Conservation (phyloP, 208 protist genomes). For the Lotmaria passim region DNA sequence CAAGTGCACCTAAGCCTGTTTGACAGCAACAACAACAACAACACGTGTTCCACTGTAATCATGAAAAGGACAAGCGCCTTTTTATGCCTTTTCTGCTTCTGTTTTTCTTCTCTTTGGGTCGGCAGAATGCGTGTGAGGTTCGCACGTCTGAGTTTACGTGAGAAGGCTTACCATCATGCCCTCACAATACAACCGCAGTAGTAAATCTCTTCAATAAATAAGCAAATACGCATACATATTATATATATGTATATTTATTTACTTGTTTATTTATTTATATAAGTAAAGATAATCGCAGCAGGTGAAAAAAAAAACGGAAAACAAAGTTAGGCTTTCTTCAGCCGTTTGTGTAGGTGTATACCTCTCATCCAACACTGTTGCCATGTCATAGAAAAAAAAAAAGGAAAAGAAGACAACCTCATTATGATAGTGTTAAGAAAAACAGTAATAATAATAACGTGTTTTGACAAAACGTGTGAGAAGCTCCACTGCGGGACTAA, state of each 20-base stretch:
- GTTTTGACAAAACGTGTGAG: too few species aligned
- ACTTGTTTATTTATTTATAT: slow-evolving; percentile 1
- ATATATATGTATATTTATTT: slow-evolving; percentile 16
- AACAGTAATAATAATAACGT: not conserved
- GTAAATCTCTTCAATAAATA: too few species aligned
- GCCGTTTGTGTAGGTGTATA: not conserved
- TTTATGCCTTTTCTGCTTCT: not conserved
- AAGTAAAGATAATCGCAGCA: not conserved
- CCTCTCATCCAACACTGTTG: not conserved
- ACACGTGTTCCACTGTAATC: not conserved
- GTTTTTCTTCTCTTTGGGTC: not conserved
- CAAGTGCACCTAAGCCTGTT: too few species aligned
- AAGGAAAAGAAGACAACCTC: not conserved
- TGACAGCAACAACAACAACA: too few species aligned
- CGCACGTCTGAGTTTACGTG: too few species aligned
- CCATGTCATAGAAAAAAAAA: not conserved
- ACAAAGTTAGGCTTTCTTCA: not conserved
- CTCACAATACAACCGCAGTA: too few species aligned
- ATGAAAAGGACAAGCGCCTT: not conserved
- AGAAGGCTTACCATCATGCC: too few species aligned
- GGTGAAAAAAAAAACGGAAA: not conserved
- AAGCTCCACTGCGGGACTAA: too few species aligned
- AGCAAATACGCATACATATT: not conserved
- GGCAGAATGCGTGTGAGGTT: not conserved
- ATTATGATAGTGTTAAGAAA: not conserved